Evolutionary conservation across 805 yeast genomes (phyloP), one percentile per base, ranked within the genome.

Genomic region (Monosporozyma yasuniensis): DNA sequence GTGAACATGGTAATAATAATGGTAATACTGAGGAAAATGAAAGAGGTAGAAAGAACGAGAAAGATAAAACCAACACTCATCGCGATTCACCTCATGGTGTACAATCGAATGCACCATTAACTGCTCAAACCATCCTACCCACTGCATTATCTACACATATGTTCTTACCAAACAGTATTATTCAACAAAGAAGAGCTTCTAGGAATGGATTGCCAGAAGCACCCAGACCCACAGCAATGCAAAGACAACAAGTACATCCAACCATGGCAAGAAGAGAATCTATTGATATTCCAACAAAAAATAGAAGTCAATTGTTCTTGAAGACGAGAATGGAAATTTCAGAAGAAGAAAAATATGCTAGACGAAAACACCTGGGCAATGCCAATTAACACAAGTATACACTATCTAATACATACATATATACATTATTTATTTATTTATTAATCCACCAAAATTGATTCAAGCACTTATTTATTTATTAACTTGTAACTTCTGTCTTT

Each of bases 141-240:
- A 77, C 81, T 3, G 83, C 83, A 0, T 61, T 79, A 34, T 71
- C 81, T 4, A 79, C 83, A 1, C 83, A 79, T 58, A 78, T 79
- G 81, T 78, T 79, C 59, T 56, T 77, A 39, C 82, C 83, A 3
- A 78, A 79, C 51, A 60, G 61, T 50, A 55, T 63, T 11, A 60
- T 57, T 44, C 66, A 60, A 52, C 67, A 60, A 42, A 50, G 63
- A 23, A 49, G 55, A 47, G 65, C 65, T 2, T 56, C 61, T 16
- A 52, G 47, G 8, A 49, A 25, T 49, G 28, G 46, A 16, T 12
- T 32, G 14, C 35, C 35, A 10, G 39, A 30, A 19, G 14, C 22
- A 25, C 4, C 19, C n/a, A n/a, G 23, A 8, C 16, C 45, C 1
- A 21, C 47, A 18, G n/a, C 38, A 14, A 16, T 30, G 6, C 19